Conservation (phyloP, 2,329 filamentous ascomycete species). For the Aureobasidium leucospermi region DNA sequence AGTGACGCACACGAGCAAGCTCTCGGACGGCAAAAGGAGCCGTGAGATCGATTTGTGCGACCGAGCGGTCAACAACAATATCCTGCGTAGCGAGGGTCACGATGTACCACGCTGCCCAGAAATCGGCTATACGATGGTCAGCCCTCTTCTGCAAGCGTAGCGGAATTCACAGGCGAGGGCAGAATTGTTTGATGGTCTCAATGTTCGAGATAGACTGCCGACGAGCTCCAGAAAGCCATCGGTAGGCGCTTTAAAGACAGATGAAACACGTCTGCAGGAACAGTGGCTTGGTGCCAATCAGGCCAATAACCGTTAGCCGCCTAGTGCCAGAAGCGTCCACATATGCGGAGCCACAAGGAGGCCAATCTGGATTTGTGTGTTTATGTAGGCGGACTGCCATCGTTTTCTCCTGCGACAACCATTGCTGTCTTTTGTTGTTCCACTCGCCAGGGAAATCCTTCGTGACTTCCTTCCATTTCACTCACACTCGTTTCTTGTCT, state of each 20-base stretch:
- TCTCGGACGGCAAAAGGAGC: background rate
- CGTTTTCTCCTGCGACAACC: constrained; percentile 3
- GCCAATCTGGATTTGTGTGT: constrained; percentile 7
- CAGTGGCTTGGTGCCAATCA: constrained; percentile 10
- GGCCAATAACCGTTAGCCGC: constrained; percentile 9
- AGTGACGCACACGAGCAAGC: background rate
- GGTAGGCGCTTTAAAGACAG: background rate
- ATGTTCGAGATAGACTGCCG: constrained; percentile 3
- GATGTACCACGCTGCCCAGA: background rate
- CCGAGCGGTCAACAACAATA: background rate
- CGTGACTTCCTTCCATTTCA: background rate
- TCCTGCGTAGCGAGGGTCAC: background rate
- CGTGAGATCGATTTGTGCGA: constrained; percentile 1
- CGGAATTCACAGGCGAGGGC: background rate
- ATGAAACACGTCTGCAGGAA: constrained; percentile 12
- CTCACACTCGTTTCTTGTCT: constrained; percentile 3
- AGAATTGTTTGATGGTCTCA: background rate
- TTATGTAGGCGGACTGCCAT: constrained; percentile 9
- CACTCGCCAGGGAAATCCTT: background rate
- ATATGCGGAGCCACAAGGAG: constrained; percentile 4
- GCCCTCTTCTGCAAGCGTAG: background rate
- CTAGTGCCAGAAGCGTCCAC: constrained; percentile 6
- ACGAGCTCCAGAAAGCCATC: background rate
- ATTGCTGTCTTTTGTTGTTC: constrained; percentile 9
- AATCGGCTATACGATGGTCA: background rate